These are phyloP conservation scores for Bisporella sp. DNA, from an alignment of 2,329 filamentous ascomycete species.

Conservation along the genomic window DNA sequence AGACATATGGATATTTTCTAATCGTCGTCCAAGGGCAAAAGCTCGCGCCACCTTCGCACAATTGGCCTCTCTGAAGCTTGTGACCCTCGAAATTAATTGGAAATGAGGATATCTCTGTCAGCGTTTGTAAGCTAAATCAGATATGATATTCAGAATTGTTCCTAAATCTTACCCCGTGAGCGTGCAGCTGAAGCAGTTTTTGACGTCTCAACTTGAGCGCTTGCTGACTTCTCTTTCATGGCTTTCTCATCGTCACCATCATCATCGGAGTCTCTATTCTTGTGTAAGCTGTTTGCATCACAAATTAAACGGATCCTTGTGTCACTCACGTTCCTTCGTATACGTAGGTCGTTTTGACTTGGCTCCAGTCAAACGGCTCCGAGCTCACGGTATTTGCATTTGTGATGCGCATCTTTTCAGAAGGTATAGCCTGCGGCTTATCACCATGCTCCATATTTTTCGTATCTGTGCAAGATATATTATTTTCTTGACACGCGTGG, in stretches of 20 bases:
- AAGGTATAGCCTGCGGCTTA: no score
- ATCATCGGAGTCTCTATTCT: slow-evolving; percentile 10
- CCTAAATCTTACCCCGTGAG: no score
- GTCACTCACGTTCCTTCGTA: slow-evolving; percentile 9
- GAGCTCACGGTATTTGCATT: no score
- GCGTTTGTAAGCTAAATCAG: neutral
- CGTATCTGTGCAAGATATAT: no score
- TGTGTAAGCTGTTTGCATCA: no score
- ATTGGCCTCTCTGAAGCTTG: slow-evolving; percentile 19
- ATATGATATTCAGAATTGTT: neutral
- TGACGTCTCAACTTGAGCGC: no score
- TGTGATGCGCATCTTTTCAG: no score
- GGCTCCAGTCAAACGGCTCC: neutral
- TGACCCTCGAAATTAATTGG: slow-evolving; percentile 6
- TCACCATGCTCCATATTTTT: no score
- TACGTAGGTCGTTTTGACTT: slow-evolving; percentile 2
- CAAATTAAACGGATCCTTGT: no score
- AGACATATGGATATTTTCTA: slow-evolving; percentile 50
- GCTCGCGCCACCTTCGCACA: slow-evolving; percentile 18
- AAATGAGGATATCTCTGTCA: neutral
- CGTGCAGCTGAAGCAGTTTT: no score
- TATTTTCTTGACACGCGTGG: no score
- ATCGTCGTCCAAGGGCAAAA: slow-evolving; percentile 49
- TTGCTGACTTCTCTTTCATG: no score
- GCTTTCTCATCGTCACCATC: neutral